Conservation (phyloP, 1,139 yeast genomes). For the Schwanniomyces etchellsii region DNA sequence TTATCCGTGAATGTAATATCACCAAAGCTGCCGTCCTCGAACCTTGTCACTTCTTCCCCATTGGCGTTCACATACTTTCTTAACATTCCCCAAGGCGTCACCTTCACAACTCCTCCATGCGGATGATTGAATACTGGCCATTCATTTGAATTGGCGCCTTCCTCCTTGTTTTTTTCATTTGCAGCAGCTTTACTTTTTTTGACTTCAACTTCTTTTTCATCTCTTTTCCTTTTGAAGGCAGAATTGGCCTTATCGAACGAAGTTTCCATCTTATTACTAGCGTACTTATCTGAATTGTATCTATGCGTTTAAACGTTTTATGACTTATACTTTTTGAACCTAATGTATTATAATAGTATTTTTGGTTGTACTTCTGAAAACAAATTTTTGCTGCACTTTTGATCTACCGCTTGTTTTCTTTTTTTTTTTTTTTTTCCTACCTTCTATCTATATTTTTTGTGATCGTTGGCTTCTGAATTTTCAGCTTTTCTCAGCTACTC, state of each 20-base stretch:
- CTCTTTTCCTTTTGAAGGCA: slow-evolving; percentile 22
- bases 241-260: slow-evolving; percentile 10
- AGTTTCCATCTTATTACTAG: slow-evolving; percentile 2
- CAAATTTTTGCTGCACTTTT: no score
- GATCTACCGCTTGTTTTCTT: no score
- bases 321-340: no score
- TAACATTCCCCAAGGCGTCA: slow-evolving; percentile 56
- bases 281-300: background rate
- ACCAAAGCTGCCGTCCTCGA: slow-evolving; percentile 38
- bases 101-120: slow-evolving; percentile 58
- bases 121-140: slow-evolving; percentile 63
- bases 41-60: slow-evolving; percentile 35
- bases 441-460: no score
- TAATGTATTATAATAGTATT: no score
- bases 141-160: slow-evolving; percentile 31
- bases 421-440: no score
- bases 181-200: slow-evolving; percentile 20
- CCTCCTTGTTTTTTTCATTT: slow-evolving; percentile 16
- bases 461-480: no score
- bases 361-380: no score
- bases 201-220: slow-evolving; percentile 14
- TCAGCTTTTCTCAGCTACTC: no score
- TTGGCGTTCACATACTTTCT: slow-evolving; percentile 29
- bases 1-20: slow-evolving; percentile 22
- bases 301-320: background rate